Percentiles rank a stretch among this genome's conserved stretches.
Evolutionary conservation across 2,329 filamentous ascomycete species (phyloP).

Genomic region (Aphanocladium album): DNA sequence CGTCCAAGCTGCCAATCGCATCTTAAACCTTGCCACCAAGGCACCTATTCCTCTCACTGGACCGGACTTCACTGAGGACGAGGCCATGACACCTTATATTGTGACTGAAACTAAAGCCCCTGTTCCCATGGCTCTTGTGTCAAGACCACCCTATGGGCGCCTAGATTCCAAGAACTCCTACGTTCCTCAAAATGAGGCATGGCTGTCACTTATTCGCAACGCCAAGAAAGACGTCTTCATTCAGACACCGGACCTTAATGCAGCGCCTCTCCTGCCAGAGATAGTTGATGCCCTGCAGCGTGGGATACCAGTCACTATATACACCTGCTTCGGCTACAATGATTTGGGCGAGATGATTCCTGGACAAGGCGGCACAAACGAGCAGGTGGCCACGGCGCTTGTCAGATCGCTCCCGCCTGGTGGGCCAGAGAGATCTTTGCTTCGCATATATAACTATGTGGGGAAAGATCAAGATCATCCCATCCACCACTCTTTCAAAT

Average conservation of each 20-base stretch:
- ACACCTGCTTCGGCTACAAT: slow-evolving; percentile 74
- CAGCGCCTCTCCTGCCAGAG: slow-evolving; percentile 59
- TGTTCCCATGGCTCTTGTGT: slow-evolving; percentile 68
- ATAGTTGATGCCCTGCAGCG: slow-evolving; percentile 60
- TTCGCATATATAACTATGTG: slow-evolving; percentile 66
- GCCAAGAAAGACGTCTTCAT: slow-evolving; percentile 65
- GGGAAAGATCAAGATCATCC: slow-evolving; percentile 67
- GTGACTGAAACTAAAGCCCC: slow-evolving; percentile 37
- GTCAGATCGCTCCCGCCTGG: slow-evolving; percentile 47
- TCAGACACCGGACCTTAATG: slow-evolving; percentile 73
- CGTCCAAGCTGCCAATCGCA: slow-evolving; percentile 55
- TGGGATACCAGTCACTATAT: slow-evolving; percentile 63
- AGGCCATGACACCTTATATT: slow-evolving; percentile 64
- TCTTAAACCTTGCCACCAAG: slow-evolving; percentile 60
- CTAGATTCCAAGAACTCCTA: slow-evolving; percentile 55
- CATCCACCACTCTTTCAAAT: slow-evolving; percentile 60
- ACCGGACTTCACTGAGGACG: slow-evolving; percentile 45
- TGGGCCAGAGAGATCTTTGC: slow-evolving; percentile 27
- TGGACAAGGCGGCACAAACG: slow-evolving; percentile 70
- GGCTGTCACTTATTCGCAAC: slow-evolving; percentile 63
- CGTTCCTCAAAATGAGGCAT: slow-evolving; percentile 72
- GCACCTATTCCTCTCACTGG: slow-evolving; percentile 45
- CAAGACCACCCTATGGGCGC: slow-evolving; percentile 60
- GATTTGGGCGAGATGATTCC: slow-evolving; percentile 72
- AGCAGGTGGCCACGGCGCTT: slow-evolving; percentile 60